Percentiles rank a stretch among this genome's conserved stretches.
Conservation (phyloP, 2,329 filamentous ascomycete species). For the Fusarium camptoceras region DNA sequence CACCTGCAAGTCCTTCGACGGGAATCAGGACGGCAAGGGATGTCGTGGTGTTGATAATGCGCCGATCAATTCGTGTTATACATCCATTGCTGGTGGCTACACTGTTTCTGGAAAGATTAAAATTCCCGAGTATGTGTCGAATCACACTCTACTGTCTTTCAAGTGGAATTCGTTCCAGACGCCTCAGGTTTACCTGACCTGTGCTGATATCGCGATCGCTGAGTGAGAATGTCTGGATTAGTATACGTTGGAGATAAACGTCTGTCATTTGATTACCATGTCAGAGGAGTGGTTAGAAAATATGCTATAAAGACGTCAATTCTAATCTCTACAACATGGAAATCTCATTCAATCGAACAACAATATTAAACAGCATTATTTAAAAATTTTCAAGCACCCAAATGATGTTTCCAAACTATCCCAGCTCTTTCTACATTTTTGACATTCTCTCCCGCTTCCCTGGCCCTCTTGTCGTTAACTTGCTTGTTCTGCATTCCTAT, state of each 20-base stretch:
- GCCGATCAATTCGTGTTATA: constrained; percentile 59
- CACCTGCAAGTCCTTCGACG: constrained; percentile 60
- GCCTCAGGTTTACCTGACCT: constrained; percentile 64
- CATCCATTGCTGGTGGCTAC: constrained; percentile 65
- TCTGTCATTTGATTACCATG: neutral
- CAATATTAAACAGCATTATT: too few relatives aligned
- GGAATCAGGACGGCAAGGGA: constrained; percentile 47
- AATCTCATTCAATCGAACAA: too few relatives aligned
- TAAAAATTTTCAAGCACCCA: too few relatives aligned
- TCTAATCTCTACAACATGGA: too few relatives aligned
- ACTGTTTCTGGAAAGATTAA: constrained; percentile 64
- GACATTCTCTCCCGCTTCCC: too few relatives aligned
- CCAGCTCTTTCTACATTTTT: too few relatives aligned
- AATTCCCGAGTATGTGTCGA: constrained; percentile 60
- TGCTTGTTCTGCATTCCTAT: too few relatives aligned
- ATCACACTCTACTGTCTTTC: constrained; percentile 64
- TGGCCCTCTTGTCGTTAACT: too few relatives aligned
- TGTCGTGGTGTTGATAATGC: constrained; percentile 62
- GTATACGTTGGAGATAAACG: neutral
- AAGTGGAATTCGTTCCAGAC: constrained; percentile 68
- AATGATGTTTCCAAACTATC: too few relatives aligned
- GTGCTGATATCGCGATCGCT: constrained; percentile 63
- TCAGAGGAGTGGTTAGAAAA: too few relatives aligned
- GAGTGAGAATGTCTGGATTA: neutral
- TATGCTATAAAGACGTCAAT: too few relatives aligned